phyloP scores from a whole-genome alignment of 495 filamentous ascomycete species.

The Penicillium coprophilum region DNA sequence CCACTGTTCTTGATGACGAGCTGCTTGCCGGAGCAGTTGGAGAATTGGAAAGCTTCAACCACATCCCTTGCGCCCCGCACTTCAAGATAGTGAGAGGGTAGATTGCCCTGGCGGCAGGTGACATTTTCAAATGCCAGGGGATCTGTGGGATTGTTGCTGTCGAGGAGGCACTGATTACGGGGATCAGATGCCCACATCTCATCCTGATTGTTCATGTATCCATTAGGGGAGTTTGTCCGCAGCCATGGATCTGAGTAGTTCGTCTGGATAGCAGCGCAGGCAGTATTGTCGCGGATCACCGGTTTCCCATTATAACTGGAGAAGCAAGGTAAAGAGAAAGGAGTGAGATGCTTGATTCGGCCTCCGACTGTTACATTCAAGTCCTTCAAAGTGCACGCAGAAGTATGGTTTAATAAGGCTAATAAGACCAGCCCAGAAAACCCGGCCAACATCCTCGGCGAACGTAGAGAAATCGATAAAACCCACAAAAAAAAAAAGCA shows the following conservation, averaged over 20 bases:
- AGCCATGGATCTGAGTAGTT: conserved; percentile 33
- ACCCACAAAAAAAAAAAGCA: background rate
- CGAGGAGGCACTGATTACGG: conserved; percentile 37
- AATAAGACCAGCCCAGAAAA: background rate
- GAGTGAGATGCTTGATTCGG: background rate
- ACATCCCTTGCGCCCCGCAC: background rate
- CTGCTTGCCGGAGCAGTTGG: conserved; percentile 15
- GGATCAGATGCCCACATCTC: conserved; percentile 40
- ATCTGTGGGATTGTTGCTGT: conserved; percentile 25
- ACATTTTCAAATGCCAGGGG: background rate
- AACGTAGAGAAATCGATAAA: background rate
- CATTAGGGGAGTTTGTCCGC: conserved; percentile 30
- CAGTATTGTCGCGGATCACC: background rate
- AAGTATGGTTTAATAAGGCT: background rate
- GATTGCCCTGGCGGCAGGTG: background rate
- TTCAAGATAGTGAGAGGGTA: background rate
- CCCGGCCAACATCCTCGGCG: background rate
- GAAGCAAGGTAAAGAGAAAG: background rate
- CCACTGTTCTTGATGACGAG: conserved; percentile 59
- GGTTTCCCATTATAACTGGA: background rate
- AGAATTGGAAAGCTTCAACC: conserved; percentile 6
- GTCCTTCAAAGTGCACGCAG: background rate
- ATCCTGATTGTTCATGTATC: conserved; percentile 41
- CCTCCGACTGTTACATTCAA: background rate
- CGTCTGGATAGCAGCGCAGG: conserved; percentile 21